Evolutionary conservation across 148 eudicot species (phyloP).

Genomic region (Nepenthes gracilis): DNA sequence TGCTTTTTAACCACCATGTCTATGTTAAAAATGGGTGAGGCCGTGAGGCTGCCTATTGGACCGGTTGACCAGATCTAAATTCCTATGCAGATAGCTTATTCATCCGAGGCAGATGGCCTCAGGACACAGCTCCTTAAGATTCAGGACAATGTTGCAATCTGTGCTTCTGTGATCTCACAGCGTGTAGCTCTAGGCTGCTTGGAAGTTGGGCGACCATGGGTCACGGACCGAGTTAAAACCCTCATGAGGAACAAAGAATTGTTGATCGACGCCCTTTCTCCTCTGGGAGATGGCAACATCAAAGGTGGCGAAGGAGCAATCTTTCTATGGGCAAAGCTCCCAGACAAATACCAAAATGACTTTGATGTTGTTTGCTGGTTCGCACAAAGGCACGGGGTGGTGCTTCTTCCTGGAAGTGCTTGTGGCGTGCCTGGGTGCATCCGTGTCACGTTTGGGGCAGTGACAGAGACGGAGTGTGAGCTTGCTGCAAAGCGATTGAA

Average conservation of each 20-base stretch:
- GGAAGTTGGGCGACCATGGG: conserved; percentile 18
- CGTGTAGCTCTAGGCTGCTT: conserved; percentile 17
- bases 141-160: conserved; percentile 22
- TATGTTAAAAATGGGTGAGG: neutral
- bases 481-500: conserved; percentile 14
- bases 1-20: too few species aligned
- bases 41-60: neutral
- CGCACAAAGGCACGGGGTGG: conserved; percentile 15
- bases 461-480: conserved; percentile 17
- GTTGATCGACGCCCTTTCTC: conserved; percentile 14
- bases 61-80: neutral
- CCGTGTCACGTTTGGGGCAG: conserved; percentile 18
- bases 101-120: conserved; percentile 21
- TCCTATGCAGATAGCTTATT: conserved; percentile 22
- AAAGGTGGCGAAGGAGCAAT: conserved; percentile 26
- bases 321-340: conserved; percentile 24
- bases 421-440: conserved; percentile 21
- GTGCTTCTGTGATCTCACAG: conserved; percentile 21
- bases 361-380: conserved; percentile 23
- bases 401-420: conserved; percentile 25
- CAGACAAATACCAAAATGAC: conserved; percentile 12
- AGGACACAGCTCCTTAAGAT: conserved; percentile 18
- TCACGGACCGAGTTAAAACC: conserved; percentile 10
- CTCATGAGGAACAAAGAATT: conserved; percentile 19
- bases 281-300: conserved; percentile 14